Evolutionary conservation across 345 rosid species (phyloP).

Genomic region (Syzygium aromaticum): DNA sequence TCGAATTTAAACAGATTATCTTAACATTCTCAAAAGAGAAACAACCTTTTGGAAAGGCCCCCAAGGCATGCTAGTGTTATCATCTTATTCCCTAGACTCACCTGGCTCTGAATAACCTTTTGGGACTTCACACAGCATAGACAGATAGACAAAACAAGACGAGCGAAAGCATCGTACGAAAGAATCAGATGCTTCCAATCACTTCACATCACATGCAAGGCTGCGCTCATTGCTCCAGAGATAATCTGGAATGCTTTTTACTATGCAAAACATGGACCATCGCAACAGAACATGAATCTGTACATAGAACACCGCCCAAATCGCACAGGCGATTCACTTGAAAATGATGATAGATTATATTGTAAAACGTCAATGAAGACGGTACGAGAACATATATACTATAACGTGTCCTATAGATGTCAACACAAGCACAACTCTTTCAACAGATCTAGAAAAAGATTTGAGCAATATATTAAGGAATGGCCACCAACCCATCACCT

Average conservation of each 20-base stretch:
- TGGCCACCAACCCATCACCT: background rate
- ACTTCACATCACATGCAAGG: background rate
- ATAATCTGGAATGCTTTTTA: background rate
- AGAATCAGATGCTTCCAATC: background rate
- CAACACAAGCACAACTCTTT: background rate
- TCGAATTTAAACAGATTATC: background rate
- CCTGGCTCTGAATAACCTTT: background rate
- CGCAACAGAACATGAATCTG: background rate
- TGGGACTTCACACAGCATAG: background rate
- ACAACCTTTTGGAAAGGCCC: background rate
- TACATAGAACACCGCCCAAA: background rate
- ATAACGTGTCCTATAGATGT: background rate
- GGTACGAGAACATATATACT: background rate
- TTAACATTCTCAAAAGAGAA: background rate
- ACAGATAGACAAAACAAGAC: background rate
- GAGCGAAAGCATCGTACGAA: background rate
- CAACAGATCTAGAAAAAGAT: background rate
- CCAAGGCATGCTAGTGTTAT: background rate
- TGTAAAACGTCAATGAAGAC: background rate
- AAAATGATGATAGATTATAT: background rate
- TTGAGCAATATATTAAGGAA: background rate
- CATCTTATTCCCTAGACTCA: background rate
- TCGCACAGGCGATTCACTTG: background rate
- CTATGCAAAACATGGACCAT: background rate
- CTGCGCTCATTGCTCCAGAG: background rate